Evolutionary conservation across 192 early-diverging fungal genomes (phyloP), one percentile per base, ranked within the genome.

Genomic region (Mortierella antarctica): DNA sequence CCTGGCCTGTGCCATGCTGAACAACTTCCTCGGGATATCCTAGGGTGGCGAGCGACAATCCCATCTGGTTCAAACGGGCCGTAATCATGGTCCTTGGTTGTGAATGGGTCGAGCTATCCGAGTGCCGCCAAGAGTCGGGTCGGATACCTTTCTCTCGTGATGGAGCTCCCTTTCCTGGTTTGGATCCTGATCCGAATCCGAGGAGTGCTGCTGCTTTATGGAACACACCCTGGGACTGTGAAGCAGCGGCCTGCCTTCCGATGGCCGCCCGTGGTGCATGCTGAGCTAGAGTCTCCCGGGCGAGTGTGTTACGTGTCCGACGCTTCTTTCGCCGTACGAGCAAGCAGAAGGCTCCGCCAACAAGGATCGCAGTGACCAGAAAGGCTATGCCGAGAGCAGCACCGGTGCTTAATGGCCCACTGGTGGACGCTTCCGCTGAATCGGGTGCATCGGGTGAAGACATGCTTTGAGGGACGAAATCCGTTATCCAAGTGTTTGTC

Each of bases 401-500:
- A 7, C 59, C 59, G 0, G 56, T 6, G 12, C 65, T 68, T 7
- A 75, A 13, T 8, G 14, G 6, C 14, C 57, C 55, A 5, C 20
- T 44, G 15, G 12, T 57, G 50, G 23, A 57, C 67, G 49, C 20
- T 10, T 53, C 39, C 18, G 0, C 13, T 23, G 59, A 8, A 21
- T 21, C 15, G 12, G 23, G 14, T 13, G 7, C 14, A 23, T 49
- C 49, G 12, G 48, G 42, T 11, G 20, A 5, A 13, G 49, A 44
- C 46, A 50, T 39, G 15, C 6, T 48, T 55, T 20, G 23, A 15
- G 73, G 73, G 2, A 18, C 41, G 45, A 53, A 75, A 18, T 67
- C 48, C 2, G 65, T 55, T 40, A 75, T 67, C 73, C 73, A 75
- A 10, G 73, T 75, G 53, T 75, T 75, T 48, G 73, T 68, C 8